phyloP scores from a whole-genome alignment of 129 eudicot species.

The Chrysanthemum seticuspe region DNA sequence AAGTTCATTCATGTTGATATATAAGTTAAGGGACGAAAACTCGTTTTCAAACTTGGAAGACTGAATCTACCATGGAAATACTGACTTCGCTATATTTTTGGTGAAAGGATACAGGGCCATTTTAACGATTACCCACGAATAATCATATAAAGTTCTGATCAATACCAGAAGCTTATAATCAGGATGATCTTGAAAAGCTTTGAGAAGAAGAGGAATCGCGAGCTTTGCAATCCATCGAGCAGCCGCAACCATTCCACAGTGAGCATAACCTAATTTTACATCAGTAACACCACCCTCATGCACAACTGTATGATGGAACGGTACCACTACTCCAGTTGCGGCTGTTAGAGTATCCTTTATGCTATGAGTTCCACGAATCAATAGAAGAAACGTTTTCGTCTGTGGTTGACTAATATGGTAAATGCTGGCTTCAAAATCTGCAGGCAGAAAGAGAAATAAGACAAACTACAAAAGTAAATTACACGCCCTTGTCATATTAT shows the following conservation, averaged over 20 bases:
- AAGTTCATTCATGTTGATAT: too few relatives aligned
- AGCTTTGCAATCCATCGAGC: slow-evolving; percentile 99
- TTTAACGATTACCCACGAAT: background rate
- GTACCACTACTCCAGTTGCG: slow-evolving; percentile 98
- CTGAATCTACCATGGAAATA: too few relatives aligned
- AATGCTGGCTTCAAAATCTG: slow-evolving; percentile 99
- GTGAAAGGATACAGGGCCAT: too few relatives aligned
- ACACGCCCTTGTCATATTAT: background rate
- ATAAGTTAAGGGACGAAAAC: too few relatives aligned
- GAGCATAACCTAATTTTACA: slow-evolving; percentile 92
- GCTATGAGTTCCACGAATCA: slow-evolving; percentile 98
- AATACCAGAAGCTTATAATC: slow-evolving; percentile 83
- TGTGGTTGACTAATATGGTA: slow-evolving; percentile 75
- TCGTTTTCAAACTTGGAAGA: too few relatives aligned
- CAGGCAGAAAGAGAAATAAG: slow-evolving; percentile 20
- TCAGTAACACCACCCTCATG: slow-evolving; percentile 87
- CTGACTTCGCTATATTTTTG: too few relatives aligned
- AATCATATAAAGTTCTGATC: slow-evolving; percentile 5
- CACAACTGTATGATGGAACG: slow-evolving; percentile 90
- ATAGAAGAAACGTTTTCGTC: slow-evolving; percentile 58
- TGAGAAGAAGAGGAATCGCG: slow-evolving; percentile 74
- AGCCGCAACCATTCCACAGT: slow-evolving; percentile 99
- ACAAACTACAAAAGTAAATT: slow-evolving; percentile 1
- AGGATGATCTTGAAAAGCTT: slow-evolving; percentile 55
- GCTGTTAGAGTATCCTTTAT: slow-evolving; percentile 95